Evolutionary conservation across 306 rosid genomes (phyloP).

Genomic region (Vigna radiata): DNA sequence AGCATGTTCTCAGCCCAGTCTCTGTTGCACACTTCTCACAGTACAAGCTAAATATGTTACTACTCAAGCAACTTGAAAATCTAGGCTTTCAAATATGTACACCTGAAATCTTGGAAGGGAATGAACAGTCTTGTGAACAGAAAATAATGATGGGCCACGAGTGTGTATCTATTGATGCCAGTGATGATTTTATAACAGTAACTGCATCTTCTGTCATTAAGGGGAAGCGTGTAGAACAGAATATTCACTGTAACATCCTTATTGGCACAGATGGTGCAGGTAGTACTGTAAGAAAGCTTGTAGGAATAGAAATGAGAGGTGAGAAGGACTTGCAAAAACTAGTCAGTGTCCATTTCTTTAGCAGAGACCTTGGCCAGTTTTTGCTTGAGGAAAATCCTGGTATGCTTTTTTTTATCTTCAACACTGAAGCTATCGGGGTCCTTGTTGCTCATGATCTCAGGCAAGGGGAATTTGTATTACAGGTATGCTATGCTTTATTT

Average conservation of each 20-base stretch:
- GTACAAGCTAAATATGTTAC: slow-evolving; percentile 70
- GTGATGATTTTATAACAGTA: slow-evolving; percentile 57
- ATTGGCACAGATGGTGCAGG: slow-evolving; percentile 90
- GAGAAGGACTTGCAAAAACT: slow-evolving; percentile 88
- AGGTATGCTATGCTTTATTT: slow-evolving; percentile 61
- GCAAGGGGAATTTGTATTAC: slow-evolving; percentile 94
- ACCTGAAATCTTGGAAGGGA: slow-evolving; percentile 56
- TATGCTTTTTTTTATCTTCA: slow-evolving; percentile 93
- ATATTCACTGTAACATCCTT: slow-evolving; percentile 67
- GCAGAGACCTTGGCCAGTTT: slow-evolving; percentile 85
- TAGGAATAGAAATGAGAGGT: slow-evolving; percentile 85
- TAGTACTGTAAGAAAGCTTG: slow-evolving; percentile 84
- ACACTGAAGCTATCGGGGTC: slow-evolving; percentile 90
- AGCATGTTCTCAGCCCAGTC: slow-evolving; percentile 79
- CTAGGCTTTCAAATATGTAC: slow-evolving; percentile 61
- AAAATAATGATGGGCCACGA: slow-evolving; percentile 83
- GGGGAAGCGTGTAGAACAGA: slow-evolving; percentile 62
- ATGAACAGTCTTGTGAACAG: slow-evolving; percentile 46
- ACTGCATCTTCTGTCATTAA: slow-evolving; percentile 62
- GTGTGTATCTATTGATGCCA: slow-evolving; percentile 69
- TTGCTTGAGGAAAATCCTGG: slow-evolving; percentile 90
- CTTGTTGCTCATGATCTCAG: slow-evolving; percentile 95
- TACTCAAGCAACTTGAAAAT: slow-evolving; percentile 71
- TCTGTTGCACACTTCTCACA: slow-evolving; percentile 93
- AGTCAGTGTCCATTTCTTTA: slow-evolving; percentile 86